Evolutionary conservation across 345 rosid genomes (phyloP).

Genomic region (Cardiospermum halicacabum): DNA sequence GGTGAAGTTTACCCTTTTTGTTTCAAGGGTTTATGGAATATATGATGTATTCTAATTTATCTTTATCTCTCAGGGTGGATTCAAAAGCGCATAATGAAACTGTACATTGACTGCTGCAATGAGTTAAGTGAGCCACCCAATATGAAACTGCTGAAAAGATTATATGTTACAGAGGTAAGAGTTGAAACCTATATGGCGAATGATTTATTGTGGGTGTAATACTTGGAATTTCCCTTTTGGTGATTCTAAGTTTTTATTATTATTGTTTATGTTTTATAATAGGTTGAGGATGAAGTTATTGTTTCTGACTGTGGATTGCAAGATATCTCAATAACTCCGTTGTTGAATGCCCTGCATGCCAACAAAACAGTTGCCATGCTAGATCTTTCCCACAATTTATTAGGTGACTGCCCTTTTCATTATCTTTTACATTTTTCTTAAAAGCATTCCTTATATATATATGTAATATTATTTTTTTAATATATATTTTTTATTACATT

Average conservation of each 20-base stretch:
- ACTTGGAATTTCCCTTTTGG: slow-evolving; percentile 2
- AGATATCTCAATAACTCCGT: slow-evolving; percentile 80
- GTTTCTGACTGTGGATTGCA: slow-evolving; percentile 84
- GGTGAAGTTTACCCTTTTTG: background rate
- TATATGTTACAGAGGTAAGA: slow-evolving; percentile 80
- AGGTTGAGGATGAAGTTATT: slow-evolving; percentile 90
- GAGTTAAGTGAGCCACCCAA: slow-evolving; percentile 65
- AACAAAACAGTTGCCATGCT: slow-evolving; percentile 67
- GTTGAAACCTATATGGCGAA: slow-evolving; percentile 1
- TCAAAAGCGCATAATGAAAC: slow-evolving; percentile 85
- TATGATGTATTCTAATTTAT: background rate
- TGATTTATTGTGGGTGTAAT: slow-evolving; percentile 6
- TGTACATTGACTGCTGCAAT: slow-evolving; percentile 74
- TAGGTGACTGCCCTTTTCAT: slow-evolving; percentile 43
- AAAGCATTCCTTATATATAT: background rate
- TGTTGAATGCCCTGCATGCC: slow-evolving; percentile 62
- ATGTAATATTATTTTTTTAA: too few species aligned
- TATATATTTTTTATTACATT: too few species aligned
- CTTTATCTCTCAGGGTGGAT: slow-evolving; percentile 69
- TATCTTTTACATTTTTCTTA: background rate
- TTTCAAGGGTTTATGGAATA: background rate
- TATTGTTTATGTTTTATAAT: slow-evolving; percentile 14
- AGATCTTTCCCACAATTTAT: slow-evolving; percentile 82
- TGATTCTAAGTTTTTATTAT: slow-evolving; percentile 16
- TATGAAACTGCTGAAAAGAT: slow-evolving; percentile 72